A percentile compares a stretch with the other conserved stretches of the same genome.
These are phyloP conservation scores for Termitomyces sp. DNA, from an alignment of 768 basidiomycete genomes.

Conservation along the genomic window DNA sequence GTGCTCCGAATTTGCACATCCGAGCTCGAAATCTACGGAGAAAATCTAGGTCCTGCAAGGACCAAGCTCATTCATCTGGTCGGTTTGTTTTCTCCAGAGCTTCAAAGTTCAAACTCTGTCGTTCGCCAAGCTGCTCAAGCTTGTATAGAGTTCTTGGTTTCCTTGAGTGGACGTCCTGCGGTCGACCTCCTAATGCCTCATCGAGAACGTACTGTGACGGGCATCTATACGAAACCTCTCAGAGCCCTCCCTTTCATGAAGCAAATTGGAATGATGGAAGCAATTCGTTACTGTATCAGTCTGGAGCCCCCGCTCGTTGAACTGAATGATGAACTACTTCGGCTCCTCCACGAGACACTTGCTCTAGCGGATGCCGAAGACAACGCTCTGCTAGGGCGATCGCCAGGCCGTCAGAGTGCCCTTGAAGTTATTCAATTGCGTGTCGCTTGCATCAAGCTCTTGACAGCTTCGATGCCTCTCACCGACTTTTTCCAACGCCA, in stretches of 20 bases:
- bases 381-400: conserved; percentile 70
- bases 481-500: conserved; percentile 92
- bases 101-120: conserved; percentile 81
- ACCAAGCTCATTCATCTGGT: conserved; percentile 67
- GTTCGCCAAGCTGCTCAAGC: conserved; percentile 84
- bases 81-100: conserved; percentile 84
- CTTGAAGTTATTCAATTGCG: conserved; percentile 86
- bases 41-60: conserved; percentile 41
- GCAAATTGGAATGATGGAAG: conserved; percentile 98
- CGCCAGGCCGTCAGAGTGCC: conserved; percentile 72
- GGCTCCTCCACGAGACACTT: conserved; percentile 89
- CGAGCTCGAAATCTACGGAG: conserved; percentile 44
- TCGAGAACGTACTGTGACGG: conserved; percentile 82
- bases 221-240: conserved; percentile 95
- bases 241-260: conserved; percentile 91
- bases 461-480: conserved; percentile 93
- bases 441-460: conserved; percentile 88
- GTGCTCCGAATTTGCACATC: conserved; percentile 63
- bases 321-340: conserved; percentile 87
- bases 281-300: conserved; percentile 89
- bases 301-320: conserved; percentile 89
- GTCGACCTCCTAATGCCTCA: conserved; percentile 81
- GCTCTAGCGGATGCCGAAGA: conserved; percentile 97
- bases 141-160: conserved; percentile 76
- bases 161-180: conserved; percentile 67